Evolutionary conservation across 2,329 filamentous ascomycete genomes (phyloP).

Genomic region (Thielaviopsis ethacetica): DNA sequence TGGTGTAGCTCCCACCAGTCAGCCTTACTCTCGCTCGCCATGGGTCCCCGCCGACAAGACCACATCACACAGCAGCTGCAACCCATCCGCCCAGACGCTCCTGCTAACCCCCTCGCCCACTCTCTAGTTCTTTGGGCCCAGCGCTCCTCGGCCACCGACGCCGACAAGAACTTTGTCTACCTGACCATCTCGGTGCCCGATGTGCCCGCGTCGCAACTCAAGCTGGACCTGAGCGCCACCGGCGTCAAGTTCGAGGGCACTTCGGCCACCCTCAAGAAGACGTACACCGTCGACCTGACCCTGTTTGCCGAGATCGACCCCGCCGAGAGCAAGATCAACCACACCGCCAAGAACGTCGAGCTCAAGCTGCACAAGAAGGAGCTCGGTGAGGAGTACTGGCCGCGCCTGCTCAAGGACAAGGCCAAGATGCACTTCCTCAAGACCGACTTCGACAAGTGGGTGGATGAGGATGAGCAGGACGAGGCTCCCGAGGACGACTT

Average conservation of each 20-base stretch:
- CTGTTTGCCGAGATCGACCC: slow-evolving; percentile 86
- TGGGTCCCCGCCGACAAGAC: not conserved
- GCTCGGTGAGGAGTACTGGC: slow-evolving; percentile 88
- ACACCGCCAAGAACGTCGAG: slow-evolving; percentile 78
- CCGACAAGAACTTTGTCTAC: slow-evolving; percentile 87
- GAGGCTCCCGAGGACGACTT: slow-evolving; percentile 72
- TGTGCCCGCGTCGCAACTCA: slow-evolving; percentile 56
- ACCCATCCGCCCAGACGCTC: not conserved
- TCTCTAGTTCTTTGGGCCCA: slow-evolving; percentile 85
- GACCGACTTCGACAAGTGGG: slow-evolving; percentile 99
- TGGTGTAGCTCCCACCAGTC: no score
- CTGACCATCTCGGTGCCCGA: slow-evolving; percentile 83
- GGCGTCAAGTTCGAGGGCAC: slow-evolving; percentile 67
- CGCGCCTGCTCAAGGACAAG: slow-evolving; percentile 74
- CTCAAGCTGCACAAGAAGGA: slow-evolving; percentile 95
- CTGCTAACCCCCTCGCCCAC: not conserved
- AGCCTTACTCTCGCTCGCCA: not conserved
- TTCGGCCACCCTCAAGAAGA: slow-evolving; percentile 69
- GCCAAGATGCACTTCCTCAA: slow-evolving; percentile 92
- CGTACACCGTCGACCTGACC: slow-evolving; percentile 72
- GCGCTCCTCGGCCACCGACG: slow-evolving; percentile 67
- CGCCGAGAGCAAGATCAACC: slow-evolving; percentile 67
- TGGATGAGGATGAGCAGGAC: slow-evolving; percentile 97
- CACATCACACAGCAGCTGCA: not conserved
- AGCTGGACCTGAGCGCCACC: slow-evolving; percentile 68